Evolutionary conservation across 176 grass and related monocot species (phyloP).

Genomic region (Poa pratensis): DNA sequence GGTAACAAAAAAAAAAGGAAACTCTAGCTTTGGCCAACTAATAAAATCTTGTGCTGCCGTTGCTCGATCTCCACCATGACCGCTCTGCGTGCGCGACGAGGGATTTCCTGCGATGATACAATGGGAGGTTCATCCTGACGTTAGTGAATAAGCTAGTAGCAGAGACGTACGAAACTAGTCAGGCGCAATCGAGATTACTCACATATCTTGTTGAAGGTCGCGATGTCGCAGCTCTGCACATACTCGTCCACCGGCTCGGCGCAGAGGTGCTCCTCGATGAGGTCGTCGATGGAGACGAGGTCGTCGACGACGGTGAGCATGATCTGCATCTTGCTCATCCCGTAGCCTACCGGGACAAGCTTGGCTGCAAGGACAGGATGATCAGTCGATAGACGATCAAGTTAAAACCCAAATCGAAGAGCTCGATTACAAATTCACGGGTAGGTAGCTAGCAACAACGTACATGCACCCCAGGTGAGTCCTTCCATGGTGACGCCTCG

Average conservation of each 20-base stretch:
- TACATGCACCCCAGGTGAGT: neutral
- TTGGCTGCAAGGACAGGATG: conserved; percentile 50
- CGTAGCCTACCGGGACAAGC: conserved; percentile 61
- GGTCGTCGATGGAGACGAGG: conserved; percentile 61
- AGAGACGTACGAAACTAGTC: too few species aligned
- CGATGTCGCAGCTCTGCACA: conserved; percentile 74
- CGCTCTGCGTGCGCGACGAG: neutral
- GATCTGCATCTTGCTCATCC: conserved; percentile 70
- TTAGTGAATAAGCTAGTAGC: too few species aligned
- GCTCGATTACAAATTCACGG: neutral
- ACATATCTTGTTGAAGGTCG: conserved; percentile 74
- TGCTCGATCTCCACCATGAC: neutral
- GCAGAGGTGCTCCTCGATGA: conserved; percentile 53
- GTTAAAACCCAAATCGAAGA: neutral
- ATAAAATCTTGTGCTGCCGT: neutral
- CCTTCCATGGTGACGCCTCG: neutral
- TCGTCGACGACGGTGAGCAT: conserved; percentile 74
- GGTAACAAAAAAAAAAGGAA: neutral
- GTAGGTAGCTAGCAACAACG: neutral
- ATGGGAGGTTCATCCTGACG: too few species aligned
- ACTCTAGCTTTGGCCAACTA: neutral
- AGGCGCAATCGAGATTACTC: neutral
- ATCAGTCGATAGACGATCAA: neutral
- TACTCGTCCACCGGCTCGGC: conserved; percentile 52
- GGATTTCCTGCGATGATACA: neutral